Evolutionary conservation across 768 basidiomycete species (phyloP).

Genomic region (Suillus plorans): DNA sequence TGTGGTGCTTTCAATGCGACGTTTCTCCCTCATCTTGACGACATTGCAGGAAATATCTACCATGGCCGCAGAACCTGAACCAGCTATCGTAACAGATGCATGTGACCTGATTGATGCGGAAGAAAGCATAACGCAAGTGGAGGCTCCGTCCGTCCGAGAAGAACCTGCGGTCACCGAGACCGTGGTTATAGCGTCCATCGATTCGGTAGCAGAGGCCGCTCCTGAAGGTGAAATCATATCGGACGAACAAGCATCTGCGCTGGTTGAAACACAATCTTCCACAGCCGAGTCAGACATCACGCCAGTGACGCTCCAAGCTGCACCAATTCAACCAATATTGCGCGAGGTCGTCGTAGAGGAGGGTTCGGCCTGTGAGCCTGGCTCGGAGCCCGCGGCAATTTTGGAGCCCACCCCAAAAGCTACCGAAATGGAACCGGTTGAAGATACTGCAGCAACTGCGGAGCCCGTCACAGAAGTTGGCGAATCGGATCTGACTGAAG

Average conservation of each 20-base stretch:
- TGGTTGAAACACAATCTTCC: neutral
- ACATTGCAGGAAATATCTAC: neutral
- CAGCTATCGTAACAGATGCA: neutral
- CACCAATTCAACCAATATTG: neutral
- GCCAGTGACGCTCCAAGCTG: neutral
- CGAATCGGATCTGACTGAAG: slow-evolving; percentile 1
- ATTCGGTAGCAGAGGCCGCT: neutral
- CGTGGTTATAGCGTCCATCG: neutral
- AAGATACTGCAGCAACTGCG: neutral
- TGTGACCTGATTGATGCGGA: slow-evolving; percentile 1
- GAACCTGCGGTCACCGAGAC: neutral
- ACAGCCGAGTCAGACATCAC: neutral
- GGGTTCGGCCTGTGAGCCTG: neutral
- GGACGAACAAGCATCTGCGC: too few species aligned
- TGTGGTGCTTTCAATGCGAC: neutral
- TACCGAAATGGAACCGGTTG: neutral
- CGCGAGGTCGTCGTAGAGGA: neutral
- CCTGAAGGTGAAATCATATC: neutral
- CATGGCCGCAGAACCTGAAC: neutral
- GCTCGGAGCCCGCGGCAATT: neutral
- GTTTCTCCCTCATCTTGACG: neutral
- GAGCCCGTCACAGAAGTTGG: neutral
- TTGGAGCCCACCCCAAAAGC: neutral
- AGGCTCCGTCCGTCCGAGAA: neutral
- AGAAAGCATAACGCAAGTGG: neutral